phyloP scores from a whole-genome alignment of 2,329 filamentous ascomycete species.

The Gyromitra esculenta region DNA sequence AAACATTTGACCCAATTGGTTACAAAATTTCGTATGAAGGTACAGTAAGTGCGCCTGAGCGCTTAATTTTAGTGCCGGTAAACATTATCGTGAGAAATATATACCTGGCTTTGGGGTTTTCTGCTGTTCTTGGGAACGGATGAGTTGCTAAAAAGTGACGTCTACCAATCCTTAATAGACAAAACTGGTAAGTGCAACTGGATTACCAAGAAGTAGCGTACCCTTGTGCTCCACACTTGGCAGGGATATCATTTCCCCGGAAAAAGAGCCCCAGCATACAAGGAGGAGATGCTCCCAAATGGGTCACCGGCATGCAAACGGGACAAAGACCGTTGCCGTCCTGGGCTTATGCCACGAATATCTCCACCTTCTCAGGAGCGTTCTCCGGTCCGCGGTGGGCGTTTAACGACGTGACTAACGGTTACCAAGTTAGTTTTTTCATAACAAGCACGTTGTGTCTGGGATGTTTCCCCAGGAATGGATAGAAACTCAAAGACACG shows the following conservation, averaged over 20 bases:
- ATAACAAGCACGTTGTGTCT: conserved; percentile 26
- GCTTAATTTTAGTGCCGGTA: neutral
- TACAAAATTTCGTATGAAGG: neutral
- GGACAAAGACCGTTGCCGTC: conserved; percentile 22
- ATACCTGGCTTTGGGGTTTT: neutral
- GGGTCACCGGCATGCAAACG: conserved; percentile 23
- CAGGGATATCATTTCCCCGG: conserved; percentile 37
- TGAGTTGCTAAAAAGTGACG: conserved; percentile 25
- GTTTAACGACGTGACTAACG: neutral
- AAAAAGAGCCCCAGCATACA: conserved; percentile 3
- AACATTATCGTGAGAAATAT: neutral
- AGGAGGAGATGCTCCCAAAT: conserved; percentile 4
- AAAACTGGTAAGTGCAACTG: neutral
- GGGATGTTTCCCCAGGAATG: conserved; percentile 32
- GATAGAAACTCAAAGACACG: conserved; percentile 5
- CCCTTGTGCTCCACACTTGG: conserved; percentile 9
- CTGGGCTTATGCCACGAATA: neutral
- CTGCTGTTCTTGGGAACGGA: neutral
- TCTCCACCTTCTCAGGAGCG: conserved; percentile 19
- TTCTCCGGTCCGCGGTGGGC: conserved; percentile 16
- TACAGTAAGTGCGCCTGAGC: neutral
- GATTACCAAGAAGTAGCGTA: conserved; percentile 1
- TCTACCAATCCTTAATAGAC: neutral
- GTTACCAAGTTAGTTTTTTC: neutral
- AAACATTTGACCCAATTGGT: neutral